phyloP scores from a whole-genome alignment of 352 stramenopile species.

The Pythium oligandrum region DNA sequence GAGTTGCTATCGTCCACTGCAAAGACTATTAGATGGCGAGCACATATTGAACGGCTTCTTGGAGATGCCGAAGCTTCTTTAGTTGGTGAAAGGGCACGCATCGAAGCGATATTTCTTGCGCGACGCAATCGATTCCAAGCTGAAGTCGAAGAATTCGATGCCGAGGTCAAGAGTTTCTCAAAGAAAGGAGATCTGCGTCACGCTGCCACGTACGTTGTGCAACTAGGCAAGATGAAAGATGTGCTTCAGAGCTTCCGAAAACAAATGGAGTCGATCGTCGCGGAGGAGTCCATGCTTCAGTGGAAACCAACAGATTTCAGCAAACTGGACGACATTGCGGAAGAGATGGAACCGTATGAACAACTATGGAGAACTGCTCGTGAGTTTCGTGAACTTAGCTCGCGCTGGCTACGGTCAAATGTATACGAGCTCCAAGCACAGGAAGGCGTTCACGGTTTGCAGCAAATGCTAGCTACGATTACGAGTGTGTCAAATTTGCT shows the following conservation, averaged over 20 bases:
- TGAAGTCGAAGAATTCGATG: conserved; percentile 75
- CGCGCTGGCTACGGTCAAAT: conserved; percentile 53
- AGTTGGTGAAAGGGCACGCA: conserved; percentile 52
- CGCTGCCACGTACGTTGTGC: conserved; percentile 68
- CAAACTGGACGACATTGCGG: conserved; percentile 68
- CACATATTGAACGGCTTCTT: conserved; percentile 49
- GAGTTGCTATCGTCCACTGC: conserved; percentile 53
- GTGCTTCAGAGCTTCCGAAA: conserved; percentile 47
- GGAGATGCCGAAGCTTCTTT: conserved; percentile 47
- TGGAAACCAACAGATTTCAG: conserved; percentile 71
- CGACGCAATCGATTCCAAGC: conserved; percentile 66
- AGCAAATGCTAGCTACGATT: conserved; percentile 54
- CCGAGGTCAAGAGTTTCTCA: conserved; percentile 56
- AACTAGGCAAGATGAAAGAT: conserved; percentile 72
- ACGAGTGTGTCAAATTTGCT: conserved; percentile 52
- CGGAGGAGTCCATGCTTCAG: conserved; percentile 60
- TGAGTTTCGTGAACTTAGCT: conserved; percentile 73
- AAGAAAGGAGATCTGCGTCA: conserved; percentile 77
- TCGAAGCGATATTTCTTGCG: conserved; percentile 66
- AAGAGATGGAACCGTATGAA: conserved; percentile 73
- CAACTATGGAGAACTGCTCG: conserved; percentile 65
- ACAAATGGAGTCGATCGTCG: conserved; percentile 44
- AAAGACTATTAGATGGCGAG: conserved; percentile 66
- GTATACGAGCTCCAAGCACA: conserved; percentile 60
- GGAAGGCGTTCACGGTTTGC: conserved; percentile 38